Evolutionary conservation across 768 basidiomycete species (phyloP).

Genomic region (Hortiboletus flavorubellus): DNA sequence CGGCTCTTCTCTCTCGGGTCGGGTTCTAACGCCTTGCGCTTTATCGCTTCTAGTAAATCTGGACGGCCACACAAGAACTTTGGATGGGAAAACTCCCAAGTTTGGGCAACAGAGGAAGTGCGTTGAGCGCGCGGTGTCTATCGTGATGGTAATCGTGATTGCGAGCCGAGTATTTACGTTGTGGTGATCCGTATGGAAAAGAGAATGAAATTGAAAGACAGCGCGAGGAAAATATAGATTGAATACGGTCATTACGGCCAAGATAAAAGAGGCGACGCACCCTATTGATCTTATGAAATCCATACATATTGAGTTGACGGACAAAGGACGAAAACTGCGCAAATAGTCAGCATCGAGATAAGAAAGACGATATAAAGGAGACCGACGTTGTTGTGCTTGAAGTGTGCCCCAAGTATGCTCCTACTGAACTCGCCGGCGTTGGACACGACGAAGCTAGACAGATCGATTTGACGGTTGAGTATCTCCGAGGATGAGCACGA

Average conservation of each 20-base stretch:
- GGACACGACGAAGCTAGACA: conserved; percentile 68
- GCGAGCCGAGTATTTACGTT: not conserved
- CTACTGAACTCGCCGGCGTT: conserved; percentile 85
- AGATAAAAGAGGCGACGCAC: conserved; percentile 37
- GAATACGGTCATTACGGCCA: conserved; percentile 11
- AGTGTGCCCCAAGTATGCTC: conserved; percentile 80
- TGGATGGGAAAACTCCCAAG: conserved; percentile 87
- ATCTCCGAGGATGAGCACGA: not conserved
- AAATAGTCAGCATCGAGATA: conserved; percentile 5
- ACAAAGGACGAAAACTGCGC: conserved; percentile 89
- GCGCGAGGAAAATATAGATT: not conserved
- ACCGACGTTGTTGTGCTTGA: conserved; percentile 86
- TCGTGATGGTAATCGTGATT: not conserved
- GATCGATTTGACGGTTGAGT: not conserved
- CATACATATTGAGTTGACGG: conserved; percentile 94
- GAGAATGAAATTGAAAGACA: not conserved
- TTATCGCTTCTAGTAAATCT: conserved; percentile 82
- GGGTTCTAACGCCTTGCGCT: conserved; percentile 80
- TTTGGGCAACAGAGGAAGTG: conserved; percentile 75
- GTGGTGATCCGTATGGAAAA: not conserved
- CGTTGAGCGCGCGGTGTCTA: conserved; percentile 82
- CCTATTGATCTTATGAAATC: conserved; percentile 92
- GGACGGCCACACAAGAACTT: conserved; percentile 80
- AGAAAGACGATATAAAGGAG: conserved; percentile 2
- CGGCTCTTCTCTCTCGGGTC: conserved; percentile 50